Percentiles rank a stretch among this genome's conserved stretches.
Conservation (phyloP, 495 filamentous ascomycete genomes). For the Aspergillus asperescens region DNA sequence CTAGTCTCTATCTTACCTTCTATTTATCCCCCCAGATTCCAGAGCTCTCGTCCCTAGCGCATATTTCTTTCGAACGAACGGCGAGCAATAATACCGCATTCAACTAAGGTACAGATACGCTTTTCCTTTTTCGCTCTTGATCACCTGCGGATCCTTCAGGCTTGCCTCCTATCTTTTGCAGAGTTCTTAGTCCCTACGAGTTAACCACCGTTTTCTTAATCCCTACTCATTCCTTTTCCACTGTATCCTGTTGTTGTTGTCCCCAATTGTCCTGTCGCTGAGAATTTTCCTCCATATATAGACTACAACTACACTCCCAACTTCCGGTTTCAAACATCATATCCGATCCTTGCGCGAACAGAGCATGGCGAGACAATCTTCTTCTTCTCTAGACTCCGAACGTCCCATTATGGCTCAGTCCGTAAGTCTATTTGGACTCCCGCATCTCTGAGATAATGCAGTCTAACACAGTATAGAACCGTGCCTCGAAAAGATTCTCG, state of each 20-base stretch:
- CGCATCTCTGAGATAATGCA: neutral
- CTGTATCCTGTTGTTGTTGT: neutral
- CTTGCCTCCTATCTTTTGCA: conserved; percentile 4
- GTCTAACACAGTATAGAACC: conserved; percentile 43
- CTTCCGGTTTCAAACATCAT: neutral
- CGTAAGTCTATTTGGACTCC: conserved; percentile 45
- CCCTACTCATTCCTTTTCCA: neutral
- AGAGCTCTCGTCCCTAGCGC: neutral
- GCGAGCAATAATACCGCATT: too few relatives aligned
- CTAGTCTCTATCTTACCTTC: neutral
- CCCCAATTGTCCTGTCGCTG: neutral
- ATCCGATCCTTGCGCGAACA: neutral
- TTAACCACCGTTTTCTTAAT: neutral
- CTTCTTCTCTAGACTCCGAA: conserved; percentile 64
- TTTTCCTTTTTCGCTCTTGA: conserved; percentile 4
- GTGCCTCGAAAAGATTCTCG: conserved; percentile 72
- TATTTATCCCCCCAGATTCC: too few relatives aligned
- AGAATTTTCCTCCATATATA: neutral
- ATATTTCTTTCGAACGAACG: neutral
- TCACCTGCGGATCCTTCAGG: neutral
- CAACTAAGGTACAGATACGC: neutral
- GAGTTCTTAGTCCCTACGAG: neutral
- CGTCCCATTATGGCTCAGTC: conserved; percentile 73
- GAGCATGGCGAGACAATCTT: conserved; percentile 55
- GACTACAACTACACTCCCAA: neutral